Conservation (phyloP, 495 filamentous ascomycete species). For the Penicillium longicatenatum region DNA sequence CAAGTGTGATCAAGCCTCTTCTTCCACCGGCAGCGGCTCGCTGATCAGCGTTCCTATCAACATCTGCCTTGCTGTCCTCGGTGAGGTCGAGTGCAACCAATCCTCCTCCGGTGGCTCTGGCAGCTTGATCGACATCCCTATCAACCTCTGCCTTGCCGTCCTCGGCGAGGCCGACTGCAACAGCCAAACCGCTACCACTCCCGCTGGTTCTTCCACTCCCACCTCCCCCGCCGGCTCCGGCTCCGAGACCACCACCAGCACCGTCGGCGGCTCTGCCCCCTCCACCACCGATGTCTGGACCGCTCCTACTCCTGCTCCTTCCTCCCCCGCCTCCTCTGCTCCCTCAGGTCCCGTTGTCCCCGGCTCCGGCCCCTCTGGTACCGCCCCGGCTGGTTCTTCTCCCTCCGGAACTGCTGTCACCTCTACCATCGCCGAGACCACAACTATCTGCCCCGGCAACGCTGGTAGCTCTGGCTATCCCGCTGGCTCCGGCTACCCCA, state of each 20-base stretch:
- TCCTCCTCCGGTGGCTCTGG: conserved; percentile 7
- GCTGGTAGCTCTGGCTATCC: background rate
- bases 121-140: conserved; percentile 30
- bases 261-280: background rate
- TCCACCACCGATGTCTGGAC: background rate
- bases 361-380: background rate
- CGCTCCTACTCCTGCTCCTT: background rate
- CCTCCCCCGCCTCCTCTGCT: background rate
- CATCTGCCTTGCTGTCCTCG: conserved; percentile 31
- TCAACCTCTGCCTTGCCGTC: conserved; percentile 33
- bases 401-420: conserved; percentile 1
- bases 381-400: background rate
- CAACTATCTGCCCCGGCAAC: background rate
- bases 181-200: conserved; percentile 7
- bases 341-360: background rate
- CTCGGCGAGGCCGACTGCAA: conserved; percentile 32
- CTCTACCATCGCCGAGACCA: background rate
- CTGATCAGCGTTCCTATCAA: conserved; percentile 37
- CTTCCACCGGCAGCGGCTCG: conserved; percentile 18
- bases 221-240: background rate
- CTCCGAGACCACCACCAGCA: background rate
- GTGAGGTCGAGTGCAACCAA: conserved; percentile 27
- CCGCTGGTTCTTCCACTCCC: conserved; percentile 1
- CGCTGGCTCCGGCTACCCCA: conserved; percentile 2
- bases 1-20: conserved; percentile 34